Evolutionary conservation across 257 asterid genomes (phyloP), one percentile per base, ranked within the genome.

Genomic region (Verbena officinalis): DNA sequence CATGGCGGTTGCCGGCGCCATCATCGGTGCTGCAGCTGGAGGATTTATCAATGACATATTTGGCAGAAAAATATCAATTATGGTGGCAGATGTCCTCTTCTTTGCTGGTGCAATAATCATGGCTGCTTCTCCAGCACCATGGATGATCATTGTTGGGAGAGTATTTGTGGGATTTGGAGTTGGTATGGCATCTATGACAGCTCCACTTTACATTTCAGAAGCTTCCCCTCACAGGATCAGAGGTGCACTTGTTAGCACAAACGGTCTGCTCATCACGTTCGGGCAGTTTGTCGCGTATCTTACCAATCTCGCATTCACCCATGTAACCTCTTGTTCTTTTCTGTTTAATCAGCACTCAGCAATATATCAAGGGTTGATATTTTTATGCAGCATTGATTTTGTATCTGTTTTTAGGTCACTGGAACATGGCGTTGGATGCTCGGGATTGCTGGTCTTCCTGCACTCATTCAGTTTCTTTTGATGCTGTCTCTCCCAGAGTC

Each of bases 171-270:
- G 90, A 1, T 34, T 83, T 5, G 90, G 90, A 33, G 94, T 86
- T 22, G 94, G 94, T 33, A 86, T 86, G 94, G 90, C 94, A 3
- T 86, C 94, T 36, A 83, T 86, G 94, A 86, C 94, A 21, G 68
- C 86, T 2, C 94, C 94, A 20, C 83, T 86, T 2, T 86, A 86
- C 55, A 86, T 86, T 11, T 83, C 89, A 1, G 94, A 86, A 69
- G 81, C 88, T 51, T 83, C 94, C 0, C 94, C 90, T n/a, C 83
- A 81, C 61, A 78, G 84, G 66, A 86, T 83, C 58, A 75, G 94
- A 73, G 94, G 94, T 2, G 94, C 94, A 3, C 90, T 83, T 12
- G 94, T 86, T 22, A 80, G 89, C 78, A 78, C 87, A 3, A 85
- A 83, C 22, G 89, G 87, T 5, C 65, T 86, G 49, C 79, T 83